phyloP scores from a whole-genome alignment of 2,329 filamentous ascomycete genomes.

The Pleurostoma richardsiae region DNA sequence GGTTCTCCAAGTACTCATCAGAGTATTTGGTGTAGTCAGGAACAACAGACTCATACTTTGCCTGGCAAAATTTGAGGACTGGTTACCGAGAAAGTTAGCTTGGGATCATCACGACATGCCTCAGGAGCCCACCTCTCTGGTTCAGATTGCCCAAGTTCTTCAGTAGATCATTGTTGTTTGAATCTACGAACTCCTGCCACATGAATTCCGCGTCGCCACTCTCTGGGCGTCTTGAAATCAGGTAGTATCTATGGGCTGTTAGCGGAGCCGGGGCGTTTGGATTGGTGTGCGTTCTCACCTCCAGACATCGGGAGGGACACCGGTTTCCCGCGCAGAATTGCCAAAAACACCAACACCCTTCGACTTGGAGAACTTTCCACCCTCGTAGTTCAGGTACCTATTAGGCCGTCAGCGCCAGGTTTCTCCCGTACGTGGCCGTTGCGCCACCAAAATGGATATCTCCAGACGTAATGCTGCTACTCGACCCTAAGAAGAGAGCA shows the following conservation, averaged over 20 bases:
- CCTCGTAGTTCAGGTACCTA: constrained; percentile 75
- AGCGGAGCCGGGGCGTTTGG: too few relatives aligned
- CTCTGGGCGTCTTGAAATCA: constrained; percentile 67
- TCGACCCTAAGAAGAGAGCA: too few relatives aligned
- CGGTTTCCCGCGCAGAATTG: constrained; percentile 81
- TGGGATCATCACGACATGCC: constrained; percentile 40
- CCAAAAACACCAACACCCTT: constrained; percentile 88
- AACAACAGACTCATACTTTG: constrained; percentile 36
- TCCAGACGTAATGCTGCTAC: too few relatives aligned
- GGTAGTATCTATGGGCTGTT: constrained; percentile 51
- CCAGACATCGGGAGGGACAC: constrained; percentile 74
- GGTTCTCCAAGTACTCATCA: constrained; percentile 43
- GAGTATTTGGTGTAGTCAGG: constrained; percentile 49
- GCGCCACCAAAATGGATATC: too few relatives aligned
- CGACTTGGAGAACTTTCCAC: constrained; percentile 90
- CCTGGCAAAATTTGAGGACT: constrained; percentile 32
- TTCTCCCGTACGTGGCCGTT: too few relatives aligned
- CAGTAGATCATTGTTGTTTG: constrained; percentile 69
- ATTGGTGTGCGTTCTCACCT: constrained; percentile 9
- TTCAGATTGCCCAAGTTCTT: constrained; percentile 58
- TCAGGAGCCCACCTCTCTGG: constrained; percentile 38
- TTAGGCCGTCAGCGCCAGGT: too few relatives aligned
- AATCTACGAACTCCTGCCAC: constrained; percentile 65
- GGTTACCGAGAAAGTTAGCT: too few relatives aligned
- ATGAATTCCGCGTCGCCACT: constrained; percentile 70